phyloP scores from a whole-genome alignment of 2,329 filamentous ascomycete species.

The Colletotrichum orbiculare region DNA sequence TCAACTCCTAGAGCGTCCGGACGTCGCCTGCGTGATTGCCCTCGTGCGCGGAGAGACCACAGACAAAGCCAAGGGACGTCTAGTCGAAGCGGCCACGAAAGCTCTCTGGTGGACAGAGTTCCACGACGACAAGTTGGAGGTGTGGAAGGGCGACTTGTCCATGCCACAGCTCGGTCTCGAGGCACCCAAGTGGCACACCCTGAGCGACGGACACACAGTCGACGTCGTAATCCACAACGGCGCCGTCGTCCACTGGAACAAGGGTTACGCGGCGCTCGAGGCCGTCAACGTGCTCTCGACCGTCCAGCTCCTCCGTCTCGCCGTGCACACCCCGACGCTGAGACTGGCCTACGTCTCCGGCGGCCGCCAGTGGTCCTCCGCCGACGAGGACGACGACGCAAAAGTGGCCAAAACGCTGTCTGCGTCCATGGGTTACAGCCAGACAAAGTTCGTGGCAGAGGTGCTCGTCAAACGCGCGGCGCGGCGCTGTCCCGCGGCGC shows the following conservation, averaged over 20 bases:
- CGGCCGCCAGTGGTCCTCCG: conserved; percentile 26
- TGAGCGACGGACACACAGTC: conserved; percentile 10
- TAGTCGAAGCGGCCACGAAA: conserved; percentile 22
- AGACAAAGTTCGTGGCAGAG: conserved; percentile 37
- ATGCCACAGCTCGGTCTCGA: conserved; percentile 20
- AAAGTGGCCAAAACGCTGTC: background rate
- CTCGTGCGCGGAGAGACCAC: conserved; percentile 29
- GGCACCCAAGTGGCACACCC: conserved; percentile 22
- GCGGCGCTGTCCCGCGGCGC: conserved; percentile 2
- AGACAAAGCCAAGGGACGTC: conserved; percentile 20
- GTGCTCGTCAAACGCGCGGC: conserved; percentile 28
- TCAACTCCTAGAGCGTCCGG: background rate
- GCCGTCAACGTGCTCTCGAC: conserved; percentile 34
- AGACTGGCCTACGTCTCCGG: conserved; percentile 42
- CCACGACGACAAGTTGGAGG: conserved; percentile 19
- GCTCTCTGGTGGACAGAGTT: conserved; percentile 34
- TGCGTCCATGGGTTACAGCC: conserved; percentile 28
- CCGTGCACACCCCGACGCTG: conserved; percentile 12
- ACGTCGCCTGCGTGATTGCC: conserved; percentile 16
- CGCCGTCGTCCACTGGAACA: conserved; percentile 5
- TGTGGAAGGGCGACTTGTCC: conserved; percentile 37
- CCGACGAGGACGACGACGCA: background rate
- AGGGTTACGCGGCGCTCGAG: background rate
- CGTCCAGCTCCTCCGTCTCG: conserved; percentile 36
- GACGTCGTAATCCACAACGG: conserved; percentile 15